Conservation (phyloP, 441 rosid species). For the Metrosideros polymorpha region DNA sequence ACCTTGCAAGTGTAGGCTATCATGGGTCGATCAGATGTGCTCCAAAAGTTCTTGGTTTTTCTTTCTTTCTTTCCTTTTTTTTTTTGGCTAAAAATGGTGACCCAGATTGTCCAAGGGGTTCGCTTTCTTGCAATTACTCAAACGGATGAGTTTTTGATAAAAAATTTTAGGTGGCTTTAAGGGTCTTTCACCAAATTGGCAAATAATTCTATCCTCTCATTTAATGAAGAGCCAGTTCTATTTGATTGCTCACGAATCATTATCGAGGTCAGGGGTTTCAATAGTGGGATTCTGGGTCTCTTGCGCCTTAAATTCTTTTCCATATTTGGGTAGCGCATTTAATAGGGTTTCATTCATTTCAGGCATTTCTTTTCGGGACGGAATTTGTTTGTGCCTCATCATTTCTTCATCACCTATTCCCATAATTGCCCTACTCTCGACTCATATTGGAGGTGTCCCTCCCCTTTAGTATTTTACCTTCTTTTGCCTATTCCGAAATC, state of each 20-base stretch:
- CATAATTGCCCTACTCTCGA: not conserved
- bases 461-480: not conserved
- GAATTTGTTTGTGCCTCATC: not conserved
- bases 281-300: not conserved
- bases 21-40: not conserved
- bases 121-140: not conserved
- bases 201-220: slow-evolving; percentile 53
- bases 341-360: not conserved
- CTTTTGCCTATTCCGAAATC: not conserved
- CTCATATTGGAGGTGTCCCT: not conserved
- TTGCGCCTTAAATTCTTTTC: not conserved
- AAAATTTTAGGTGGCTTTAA: not conserved
- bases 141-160: not conserved
- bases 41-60: not conserved
- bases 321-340: not conserved
- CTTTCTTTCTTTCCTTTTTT: not conserved
- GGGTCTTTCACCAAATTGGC: slow-evolving; percentile 19
- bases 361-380: not conserved
- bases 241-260: slow-evolving; percentile 29
- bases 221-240: slow-evolving; percentile 46
- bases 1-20: slow-evolving; percentile 2
- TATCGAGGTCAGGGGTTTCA: not conserved
- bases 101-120: slow-evolving; percentile 12
- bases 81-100: slow-evolving; percentile 12
- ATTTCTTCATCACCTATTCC: not conserved